Evolutionary conservation across 2,329 filamentous ascomycete species (phyloP), one percentile per base, ranked within the genome.

Genomic region (Colletotrichum sp.): DNA sequence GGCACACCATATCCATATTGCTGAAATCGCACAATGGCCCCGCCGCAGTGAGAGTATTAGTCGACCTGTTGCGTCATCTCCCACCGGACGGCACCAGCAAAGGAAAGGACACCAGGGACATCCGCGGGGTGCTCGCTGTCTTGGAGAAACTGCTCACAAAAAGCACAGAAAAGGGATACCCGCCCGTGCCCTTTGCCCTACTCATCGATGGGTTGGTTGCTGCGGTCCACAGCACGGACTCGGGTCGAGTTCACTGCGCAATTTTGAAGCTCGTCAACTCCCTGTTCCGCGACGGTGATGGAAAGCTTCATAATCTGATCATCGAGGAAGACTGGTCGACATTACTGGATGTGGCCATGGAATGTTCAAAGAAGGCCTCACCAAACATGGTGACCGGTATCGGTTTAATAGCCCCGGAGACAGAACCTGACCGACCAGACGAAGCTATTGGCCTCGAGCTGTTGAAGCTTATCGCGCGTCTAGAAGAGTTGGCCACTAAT

Each of bases 21-120:
- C 93, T 93, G 85, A 92, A 89, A 79, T 95, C 94, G 2, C 94
- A 95, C 81, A 91, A 95, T 77, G 93, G 93, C 24, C 92, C 94
- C 77, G 90, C 90, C 43, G 92, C 93, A 2, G 89, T 95, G 61
- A 89, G 91, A 70, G 89, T 93, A 28, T 84, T 95, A 26, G 86
- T 95, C 36, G 90, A 93, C 71, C 90, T 93, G 14, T 84, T 94
- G 28, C 88, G 88, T 56, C 87, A 88, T 69, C 86, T 89, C 48
- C 83, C 87, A 3, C 76, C 81, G 1, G 85, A 87, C 55, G 85
- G 85, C n/a, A 81, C 84, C 66, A 81, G 85, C 69, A 86, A 86
- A 75, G 87, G 87, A 71, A 90, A 89, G 71, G 88, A 90, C 66
- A 86, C 87, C 59, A 87, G 91, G 66, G 89, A 92, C 71, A 88